Conservation (phyloP, 768 basidiomycete species). For the Exsudoporus frostii region DNA sequence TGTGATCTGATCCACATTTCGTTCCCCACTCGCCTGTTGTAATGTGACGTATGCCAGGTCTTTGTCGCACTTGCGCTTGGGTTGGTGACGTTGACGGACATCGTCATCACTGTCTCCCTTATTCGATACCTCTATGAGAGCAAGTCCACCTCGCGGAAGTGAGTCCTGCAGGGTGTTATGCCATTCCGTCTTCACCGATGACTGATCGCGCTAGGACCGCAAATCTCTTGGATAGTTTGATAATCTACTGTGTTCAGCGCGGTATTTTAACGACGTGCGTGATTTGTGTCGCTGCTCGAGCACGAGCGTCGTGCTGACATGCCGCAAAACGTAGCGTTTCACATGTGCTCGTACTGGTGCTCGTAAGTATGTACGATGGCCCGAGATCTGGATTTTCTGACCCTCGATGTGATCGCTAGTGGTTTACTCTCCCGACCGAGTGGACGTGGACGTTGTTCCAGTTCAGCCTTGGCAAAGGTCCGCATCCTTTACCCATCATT, state of each 20-base stretch:
- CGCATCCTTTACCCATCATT: background rate
- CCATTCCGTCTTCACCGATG: background rate
- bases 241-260: slow-evolving; percentile 12
- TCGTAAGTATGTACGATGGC: background rate
- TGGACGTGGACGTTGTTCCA: slow-evolving; percentile 12
- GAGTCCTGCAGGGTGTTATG: background rate
- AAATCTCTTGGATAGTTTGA: slow-evolving; percentile 2
- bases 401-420: background rate
- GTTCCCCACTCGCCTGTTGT: too few species aligned
- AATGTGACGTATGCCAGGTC: background rate
- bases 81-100: slow-evolving; percentile 14
- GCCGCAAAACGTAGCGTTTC: background rate
- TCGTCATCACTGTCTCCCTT: slow-evolving; percentile 14
- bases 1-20: background rate
- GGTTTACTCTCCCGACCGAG: slow-evolving; percentile 1
- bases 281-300: too few species aligned
- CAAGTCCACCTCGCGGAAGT: slow-evolving; percentile 5
- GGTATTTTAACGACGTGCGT: slow-evolving; percentile 16
- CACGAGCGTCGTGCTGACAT: background rate
- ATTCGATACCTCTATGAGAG: slow-evolving; percentile 1
- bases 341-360: slow-evolving; percentile 2
- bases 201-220: background rate
- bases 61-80: slow-evolving; percentile 10
- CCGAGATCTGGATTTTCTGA: background rate
- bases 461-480: slow-evolving; percentile 15